phyloP scores from a whole-genome alignment of 306 rosid genomes.

The Prunus mira region DNA sequence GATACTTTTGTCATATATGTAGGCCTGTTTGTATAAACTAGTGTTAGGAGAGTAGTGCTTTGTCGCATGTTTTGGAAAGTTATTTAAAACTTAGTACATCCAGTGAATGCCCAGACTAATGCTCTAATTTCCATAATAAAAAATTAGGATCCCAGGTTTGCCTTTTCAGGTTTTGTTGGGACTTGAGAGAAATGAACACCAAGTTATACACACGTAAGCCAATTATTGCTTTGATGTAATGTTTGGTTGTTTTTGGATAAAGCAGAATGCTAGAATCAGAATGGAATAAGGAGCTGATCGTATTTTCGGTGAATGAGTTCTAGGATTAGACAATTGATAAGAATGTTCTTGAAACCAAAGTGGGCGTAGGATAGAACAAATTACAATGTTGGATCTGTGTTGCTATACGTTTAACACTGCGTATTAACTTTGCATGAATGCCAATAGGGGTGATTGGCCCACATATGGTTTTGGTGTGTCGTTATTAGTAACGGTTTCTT shows the following conservation, averaged over 20 bases:
- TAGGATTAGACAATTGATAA: not conserved
- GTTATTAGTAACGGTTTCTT: not conserved
- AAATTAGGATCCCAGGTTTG: not conserved
- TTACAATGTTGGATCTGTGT: not conserved
- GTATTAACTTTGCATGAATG: not conserved
- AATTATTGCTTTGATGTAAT: not conserved
- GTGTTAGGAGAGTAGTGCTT: not conserved
- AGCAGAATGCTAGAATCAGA: not conserved
- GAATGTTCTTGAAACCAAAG: not conserved
- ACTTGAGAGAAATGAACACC: not conserved
- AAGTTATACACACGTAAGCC: not conserved
- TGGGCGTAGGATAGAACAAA: not conserved
- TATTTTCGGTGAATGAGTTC: not conserved
- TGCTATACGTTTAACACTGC: not conserved
- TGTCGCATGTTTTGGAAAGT: conserved; percentile 5
- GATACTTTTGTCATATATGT: not conserved
- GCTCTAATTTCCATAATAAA: not conserved
- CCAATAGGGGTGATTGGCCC: not conserved
- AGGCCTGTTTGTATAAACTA: not conserved
- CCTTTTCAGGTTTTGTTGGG: not conserved
- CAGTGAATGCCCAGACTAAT: not conserved
- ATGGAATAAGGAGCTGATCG: not conserved
- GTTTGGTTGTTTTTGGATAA: not conserved
- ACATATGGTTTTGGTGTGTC: not conserved
- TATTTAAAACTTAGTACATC: not conserved